Evolutionary conservation across 1,139 yeast genomes (phyloP).

Genomic region (Schwanniomyces etchellsii): DNA sequence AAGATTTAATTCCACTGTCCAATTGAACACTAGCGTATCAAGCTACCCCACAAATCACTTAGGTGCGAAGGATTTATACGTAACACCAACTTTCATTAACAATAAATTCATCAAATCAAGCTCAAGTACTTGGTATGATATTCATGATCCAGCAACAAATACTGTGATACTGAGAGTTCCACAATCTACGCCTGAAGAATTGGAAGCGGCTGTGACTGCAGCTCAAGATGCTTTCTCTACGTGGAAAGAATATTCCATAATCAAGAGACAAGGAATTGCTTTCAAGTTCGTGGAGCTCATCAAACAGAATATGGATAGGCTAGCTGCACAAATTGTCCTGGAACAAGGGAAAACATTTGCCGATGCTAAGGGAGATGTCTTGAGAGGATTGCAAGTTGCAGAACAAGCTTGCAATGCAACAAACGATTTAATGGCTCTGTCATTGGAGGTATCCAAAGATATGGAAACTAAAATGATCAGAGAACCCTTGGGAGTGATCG

Average conservation of each 20-base stretch:
- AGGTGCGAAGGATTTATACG: slow-evolving; percentile 29
- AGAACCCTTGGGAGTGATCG: slow-evolving; percentile 59
- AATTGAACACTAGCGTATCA: slow-evolving; percentile 27
- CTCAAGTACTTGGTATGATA: slow-evolving; percentile 60
- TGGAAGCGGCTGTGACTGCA: slow-evolving; percentile 60
- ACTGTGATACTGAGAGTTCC: slow-evolving; percentile 64
- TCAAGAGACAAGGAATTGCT: slow-evolving; percentile 71
- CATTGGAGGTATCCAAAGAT: slow-evolving; percentile 65
- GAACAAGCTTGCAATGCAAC: slow-evolving; percentile 62
- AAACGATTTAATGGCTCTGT: slow-evolving; percentile 59
- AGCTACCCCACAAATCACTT: slow-evolving; percentile 45
- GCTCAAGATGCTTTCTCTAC: slow-evolving; percentile 57
- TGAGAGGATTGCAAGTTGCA: slow-evolving; percentile 78
- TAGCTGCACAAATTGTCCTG: slow-evolving; percentile 66
- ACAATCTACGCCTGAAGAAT: slow-evolving; percentile 63
- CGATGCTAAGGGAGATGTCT: slow-evolving; percentile 76
- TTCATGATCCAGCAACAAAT: slow-evolving; percentile 76
- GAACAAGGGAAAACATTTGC: slow-evolving; percentile 80
- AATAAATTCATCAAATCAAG: slow-evolving; percentile 54
- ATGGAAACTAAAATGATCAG: slow-evolving; percentile 80
- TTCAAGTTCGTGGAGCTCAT: slow-evolving; percentile 67
- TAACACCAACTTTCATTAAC: slow-evolving; percentile 54
- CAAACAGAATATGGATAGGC: slow-evolving; percentile 62
- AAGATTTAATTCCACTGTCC: slow-evolving; percentile 18
- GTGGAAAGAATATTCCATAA: slow-evolving; percentile 56